Conservation (phyloP, 139 green algal species). For the Chlamydomonas asymmetrica region DNA sequence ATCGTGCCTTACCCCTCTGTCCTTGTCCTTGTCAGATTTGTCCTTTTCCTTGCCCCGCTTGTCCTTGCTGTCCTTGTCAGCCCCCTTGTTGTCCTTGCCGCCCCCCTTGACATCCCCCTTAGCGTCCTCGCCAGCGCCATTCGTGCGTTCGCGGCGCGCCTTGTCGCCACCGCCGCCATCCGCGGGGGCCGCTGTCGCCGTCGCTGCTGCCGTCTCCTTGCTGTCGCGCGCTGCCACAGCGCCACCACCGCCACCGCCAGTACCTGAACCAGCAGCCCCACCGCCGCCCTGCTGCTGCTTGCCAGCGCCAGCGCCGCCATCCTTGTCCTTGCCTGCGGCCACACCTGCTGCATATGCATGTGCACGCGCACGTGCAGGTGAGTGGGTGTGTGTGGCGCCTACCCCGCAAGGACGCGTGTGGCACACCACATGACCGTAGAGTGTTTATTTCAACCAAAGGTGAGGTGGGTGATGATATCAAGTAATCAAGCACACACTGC, state of each 20-base stretch:
- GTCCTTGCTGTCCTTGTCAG: not conserved
- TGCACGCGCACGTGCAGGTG: no score
- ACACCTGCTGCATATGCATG: not conserved
- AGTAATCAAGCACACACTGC: no score
- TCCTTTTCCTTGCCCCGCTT: slow-evolving; percentile 18
- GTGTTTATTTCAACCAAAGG: no score
- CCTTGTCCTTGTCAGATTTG: slow-evolving; percentile 22
- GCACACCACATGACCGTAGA: no score
- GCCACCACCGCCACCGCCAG: not conserved
- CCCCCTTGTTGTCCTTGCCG: not conserved
- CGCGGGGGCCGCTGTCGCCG: not conserved
- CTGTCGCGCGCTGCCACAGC: not conserved
- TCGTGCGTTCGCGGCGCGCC: not conserved
- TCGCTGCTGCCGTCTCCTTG: not conserved
- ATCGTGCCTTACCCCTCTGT: slow-evolving; percentile 5
- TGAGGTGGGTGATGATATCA: no score
- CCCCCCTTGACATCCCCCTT: not conserved
- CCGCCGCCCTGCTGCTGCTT: no score
- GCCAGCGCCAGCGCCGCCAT: no score
- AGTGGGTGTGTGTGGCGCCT: no score
- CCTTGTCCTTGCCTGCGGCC: not conserved
- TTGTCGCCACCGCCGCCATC: not conserved
- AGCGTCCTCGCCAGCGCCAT: not conserved
- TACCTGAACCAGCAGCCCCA: not conserved
- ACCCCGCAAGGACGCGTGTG: no score